Evolutionary conservation across 257 asterid species (phyloP).

Genomic region (Perilla frutescens): DNA sequence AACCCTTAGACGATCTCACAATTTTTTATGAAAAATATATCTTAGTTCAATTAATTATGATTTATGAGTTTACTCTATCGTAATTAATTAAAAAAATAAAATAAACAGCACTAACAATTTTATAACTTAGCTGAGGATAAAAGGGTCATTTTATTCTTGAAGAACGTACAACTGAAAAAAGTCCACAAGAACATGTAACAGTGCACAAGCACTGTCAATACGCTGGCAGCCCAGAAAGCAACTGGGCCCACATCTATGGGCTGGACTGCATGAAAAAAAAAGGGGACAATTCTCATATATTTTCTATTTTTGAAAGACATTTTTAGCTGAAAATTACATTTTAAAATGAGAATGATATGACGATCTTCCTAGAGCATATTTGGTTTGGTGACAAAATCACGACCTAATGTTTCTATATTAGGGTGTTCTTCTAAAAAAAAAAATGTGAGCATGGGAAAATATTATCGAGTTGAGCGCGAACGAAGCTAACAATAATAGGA

Average conservation of each 20-base stretch:
- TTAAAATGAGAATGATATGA: background rate
- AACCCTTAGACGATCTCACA: no score
- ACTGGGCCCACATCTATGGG: slow-evolving; percentile 37
- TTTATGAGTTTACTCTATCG: no score
- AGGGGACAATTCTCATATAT: background rate
- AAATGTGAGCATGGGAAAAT: background rate
- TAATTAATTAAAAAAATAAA: background rate
- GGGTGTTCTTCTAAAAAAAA: no score
- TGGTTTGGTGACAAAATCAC: background rate
- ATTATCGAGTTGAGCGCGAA: slow-evolving; percentile 5
- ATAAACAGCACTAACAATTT: background rate
- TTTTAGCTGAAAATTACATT: background rate
- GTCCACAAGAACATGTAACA: slow-evolving; percentile 13
- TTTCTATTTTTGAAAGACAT: background rate
- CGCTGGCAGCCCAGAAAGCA: slow-evolving; percentile 28
- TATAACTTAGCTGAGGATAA: background rate
- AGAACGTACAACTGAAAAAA: slow-evolving; percentile 8
- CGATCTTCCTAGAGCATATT: background rate
- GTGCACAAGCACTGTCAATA: slow-evolving; percentile 39
- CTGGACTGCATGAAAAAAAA: slow-evolving; percentile 33
- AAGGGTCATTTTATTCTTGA: slow-evolving; percentile 16
- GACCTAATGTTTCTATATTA: background rate
- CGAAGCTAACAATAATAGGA: background rate
- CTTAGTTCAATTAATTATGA: no score
- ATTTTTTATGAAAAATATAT: no score